Base-by-base conservation (phyloP, 1,284 basidiomycete species). In the Trametes polyzona region DNA sequence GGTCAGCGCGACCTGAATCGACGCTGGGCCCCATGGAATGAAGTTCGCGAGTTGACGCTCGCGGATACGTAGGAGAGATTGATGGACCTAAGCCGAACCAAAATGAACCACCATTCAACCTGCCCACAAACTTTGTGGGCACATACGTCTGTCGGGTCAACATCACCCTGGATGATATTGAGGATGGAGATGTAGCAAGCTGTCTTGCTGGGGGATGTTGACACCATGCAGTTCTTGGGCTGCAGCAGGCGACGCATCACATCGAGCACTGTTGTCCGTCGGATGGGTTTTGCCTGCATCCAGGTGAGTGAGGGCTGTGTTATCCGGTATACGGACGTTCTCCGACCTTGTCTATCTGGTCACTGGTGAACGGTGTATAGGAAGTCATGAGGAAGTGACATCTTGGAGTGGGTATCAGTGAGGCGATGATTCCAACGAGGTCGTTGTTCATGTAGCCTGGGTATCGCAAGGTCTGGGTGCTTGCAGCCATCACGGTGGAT, bases 381-480 rank as follows among this genome's bases (percentile, higher is more conserved):
- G 94, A 95, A n/a, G 97, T 99, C 92, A 96, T 98, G 57, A 99
- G 83, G 82, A 99, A 99, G 76, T 99, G 97, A 69, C 96, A 98
- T 51, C 96, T 83, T n/a, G 97, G 96, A 10, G 97, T 99, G 2
- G 97, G 97, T 65, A 99, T 98, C 51, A 99, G 83, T 12, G 93
- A 96, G 2, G 97, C 95, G 56, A 99, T 92, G 67, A 99, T 98
- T 24, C 96, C 95, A 63, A 98, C 95, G 30, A 98, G 86, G 71
- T 99, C 96, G 69, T 99, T 99, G 81, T 99, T 99, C 96, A 98
- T 99, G 76, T 99, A 99, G 48, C 95, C 93, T 0, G 97, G 97
- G 76, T 98, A 99, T 65, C 97, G 87, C 23, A 99, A 83, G 16
- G 97, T 99, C 67, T 96, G 95, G 0, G 96, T 99, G 58, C 95